Evolutionary conservation across 768 basidiomycete species (phyloP).

Genomic region (Lactifluus subvellereus): DNA sequence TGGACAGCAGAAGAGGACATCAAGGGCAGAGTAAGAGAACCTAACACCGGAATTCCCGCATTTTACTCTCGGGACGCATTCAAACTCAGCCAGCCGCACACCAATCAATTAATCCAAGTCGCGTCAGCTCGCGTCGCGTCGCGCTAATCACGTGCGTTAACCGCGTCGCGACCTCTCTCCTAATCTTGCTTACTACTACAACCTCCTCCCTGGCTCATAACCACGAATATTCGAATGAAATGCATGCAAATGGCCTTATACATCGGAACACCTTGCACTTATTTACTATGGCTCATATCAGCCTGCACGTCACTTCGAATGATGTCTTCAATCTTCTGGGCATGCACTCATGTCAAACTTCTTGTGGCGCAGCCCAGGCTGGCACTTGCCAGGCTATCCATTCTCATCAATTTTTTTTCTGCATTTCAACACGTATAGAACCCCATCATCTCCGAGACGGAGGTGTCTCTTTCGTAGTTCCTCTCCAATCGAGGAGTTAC

Average conservation of each 20-base stretch:
- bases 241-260: no score
- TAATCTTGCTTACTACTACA: conserved; percentile 15
- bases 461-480: conserved; percentile 21
- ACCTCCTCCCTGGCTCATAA: no score
- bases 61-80: conserved; percentile 25
- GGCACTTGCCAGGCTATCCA: neutral
- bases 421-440: conserved; percentile 23
- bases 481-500: conserved; percentile 47
- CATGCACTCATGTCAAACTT: no score
- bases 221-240: no score
- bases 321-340: no score
- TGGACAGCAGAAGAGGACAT: conserved; percentile 20
- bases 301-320: no score
- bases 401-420: conserved; percentile 14
- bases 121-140: conserved; percentile 25
- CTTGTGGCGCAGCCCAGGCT: no score
- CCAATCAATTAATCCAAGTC: conserved; percentile 23
- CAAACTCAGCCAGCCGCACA: conserved; percentile 28
- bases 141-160: conserved; percentile 10
- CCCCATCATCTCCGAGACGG: conserved; percentile 29
- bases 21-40: conserved; percentile 9
- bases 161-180: conserved; percentile 7
- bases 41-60: conserved; percentile 11
- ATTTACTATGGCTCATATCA: no score
- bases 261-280: no score